Evolutionary conservation across 176 grass and related monocot species (phyloP).

Genomic region (Paspalum vaginatum): DNA sequence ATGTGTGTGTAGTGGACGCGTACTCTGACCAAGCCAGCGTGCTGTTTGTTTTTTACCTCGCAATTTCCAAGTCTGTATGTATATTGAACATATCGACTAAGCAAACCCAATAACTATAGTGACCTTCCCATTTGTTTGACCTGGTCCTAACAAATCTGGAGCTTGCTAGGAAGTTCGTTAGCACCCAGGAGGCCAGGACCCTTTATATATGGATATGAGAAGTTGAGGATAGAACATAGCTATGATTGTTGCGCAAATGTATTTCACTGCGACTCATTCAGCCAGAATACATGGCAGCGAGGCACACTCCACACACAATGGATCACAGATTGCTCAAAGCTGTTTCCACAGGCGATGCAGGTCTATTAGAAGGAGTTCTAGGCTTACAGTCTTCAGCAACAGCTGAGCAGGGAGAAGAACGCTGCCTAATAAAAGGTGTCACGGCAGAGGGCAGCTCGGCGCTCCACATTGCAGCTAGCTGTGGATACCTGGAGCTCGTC

Average conservation of each 20-base stretch:
- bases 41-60: too few species aligned
- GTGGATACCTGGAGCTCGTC: conserved; percentile 13
- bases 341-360: conserved; percentile 6
- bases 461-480: conserved; percentile 17
- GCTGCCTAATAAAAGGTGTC: conserved; percentile 15
- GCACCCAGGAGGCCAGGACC: neutral
- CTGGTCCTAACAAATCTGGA: neutral
- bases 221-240: neutral
- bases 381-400: neutral
- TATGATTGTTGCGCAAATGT: neutral
- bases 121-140: neutral
- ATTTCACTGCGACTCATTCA: neutral
- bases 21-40: neutral
- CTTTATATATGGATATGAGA: neutral
- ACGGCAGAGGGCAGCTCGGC: conserved; percentile 12
- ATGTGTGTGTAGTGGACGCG: neutral
- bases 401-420: neutral
- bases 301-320: conserved; percentile 20
- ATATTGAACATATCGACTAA: too few species aligned
- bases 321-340: conserved; percentile 15
- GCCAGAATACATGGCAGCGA: neutral
- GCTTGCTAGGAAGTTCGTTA: neutral
- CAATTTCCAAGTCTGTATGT: too few species aligned
- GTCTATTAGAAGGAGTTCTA: neutral
- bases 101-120: neutral